These are phyloP conservation scores for Carpinus fangiana DNA, from an alignment of 306 rosid genomes.

Conservation along the genomic window DNA sequence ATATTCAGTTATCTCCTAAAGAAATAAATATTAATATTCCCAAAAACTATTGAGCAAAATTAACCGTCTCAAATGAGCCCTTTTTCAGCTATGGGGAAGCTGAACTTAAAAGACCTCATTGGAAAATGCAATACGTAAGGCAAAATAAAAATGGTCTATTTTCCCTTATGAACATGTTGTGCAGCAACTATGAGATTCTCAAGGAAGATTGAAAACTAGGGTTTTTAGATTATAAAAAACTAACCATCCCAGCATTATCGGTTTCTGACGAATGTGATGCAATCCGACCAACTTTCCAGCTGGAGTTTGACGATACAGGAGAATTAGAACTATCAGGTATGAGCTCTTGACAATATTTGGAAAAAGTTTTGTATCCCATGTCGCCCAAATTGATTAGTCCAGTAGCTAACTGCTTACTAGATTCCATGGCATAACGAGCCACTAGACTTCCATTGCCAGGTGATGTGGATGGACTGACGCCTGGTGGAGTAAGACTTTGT, in stretches of 20 bases:
- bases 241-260: conserved; percentile 89
- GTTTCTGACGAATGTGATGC: conserved; percentile 63
- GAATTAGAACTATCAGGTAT: conserved; percentile 88
- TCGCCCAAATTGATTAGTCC: conserved; percentile 87
- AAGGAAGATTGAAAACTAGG: background rate
- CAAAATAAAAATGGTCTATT: background rate
- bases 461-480: conserved; percentile 92
- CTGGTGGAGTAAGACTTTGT: conserved; percentile 83
- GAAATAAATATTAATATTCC: background rate
- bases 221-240: conserved; percentile 37
- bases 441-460: conserved; percentile 84
- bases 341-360: conserved; percentile 89
- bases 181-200: conserved; percentile 1
- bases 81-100: background rate
- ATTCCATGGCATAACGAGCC: conserved; percentile 98
- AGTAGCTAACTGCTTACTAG: conserved; percentile 91
- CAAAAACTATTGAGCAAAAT: conserved; percentile 2
- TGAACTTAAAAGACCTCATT: background rate
- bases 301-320: conserved; percentile 77
- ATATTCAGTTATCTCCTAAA: background rate
- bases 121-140: background rate
- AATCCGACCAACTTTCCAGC: conserved; percentile 76
- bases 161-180: background rate
- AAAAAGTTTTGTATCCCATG: conserved; percentile 89
- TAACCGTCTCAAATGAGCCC: background rate